These are phyloP conservation scores for Dipteronia sinensis DNA, from an alignment of 345 rosid species.

Conservation along the genomic window DNA sequence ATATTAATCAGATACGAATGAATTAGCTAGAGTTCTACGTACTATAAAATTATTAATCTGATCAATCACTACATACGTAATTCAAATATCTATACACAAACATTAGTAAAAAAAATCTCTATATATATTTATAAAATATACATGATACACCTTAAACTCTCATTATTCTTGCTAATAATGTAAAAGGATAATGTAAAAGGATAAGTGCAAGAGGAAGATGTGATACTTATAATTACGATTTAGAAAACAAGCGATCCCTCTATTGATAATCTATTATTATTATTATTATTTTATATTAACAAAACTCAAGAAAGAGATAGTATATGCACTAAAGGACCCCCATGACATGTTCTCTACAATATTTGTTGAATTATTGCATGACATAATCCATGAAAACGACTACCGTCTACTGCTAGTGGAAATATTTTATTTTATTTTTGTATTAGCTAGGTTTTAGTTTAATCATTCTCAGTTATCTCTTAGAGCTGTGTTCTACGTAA, in stretches of 20 bases:
- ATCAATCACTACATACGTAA: too few relatives aligned
- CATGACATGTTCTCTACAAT: background rate
- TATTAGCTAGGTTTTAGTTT: background rate
- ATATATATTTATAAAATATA: too few relatives aligned
- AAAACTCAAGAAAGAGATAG: conserved; percentile 4
- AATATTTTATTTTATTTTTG: background rate
- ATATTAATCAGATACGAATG: background rate
- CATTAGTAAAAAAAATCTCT: too few relatives aligned
- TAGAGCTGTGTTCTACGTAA: background rate
- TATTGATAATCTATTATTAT: too few relatives aligned
- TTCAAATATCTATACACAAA: too few relatives aligned
- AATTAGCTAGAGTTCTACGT: too few relatives aligned
- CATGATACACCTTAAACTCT: too few relatives aligned
- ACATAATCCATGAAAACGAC: conserved; percentile 35
- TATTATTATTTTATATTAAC: background rate
- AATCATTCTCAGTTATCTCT: background rate
- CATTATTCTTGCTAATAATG: too few relatives aligned
- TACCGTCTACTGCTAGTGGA: background rate
- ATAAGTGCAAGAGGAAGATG: too few relatives aligned
- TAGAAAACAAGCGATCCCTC: conserved; percentile 7
- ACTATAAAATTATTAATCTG: too few relatives aligned
- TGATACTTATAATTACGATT: conserved; percentile 1
- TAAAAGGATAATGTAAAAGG: too few relatives aligned
- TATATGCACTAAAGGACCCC: conserved; percentile 22
- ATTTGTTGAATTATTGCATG: conserved; percentile 24